Evolutionary conservation across 225 moss, liverwort and hornwort genomes (phyloP).

Genomic region (Bryum argenteum): DNA sequence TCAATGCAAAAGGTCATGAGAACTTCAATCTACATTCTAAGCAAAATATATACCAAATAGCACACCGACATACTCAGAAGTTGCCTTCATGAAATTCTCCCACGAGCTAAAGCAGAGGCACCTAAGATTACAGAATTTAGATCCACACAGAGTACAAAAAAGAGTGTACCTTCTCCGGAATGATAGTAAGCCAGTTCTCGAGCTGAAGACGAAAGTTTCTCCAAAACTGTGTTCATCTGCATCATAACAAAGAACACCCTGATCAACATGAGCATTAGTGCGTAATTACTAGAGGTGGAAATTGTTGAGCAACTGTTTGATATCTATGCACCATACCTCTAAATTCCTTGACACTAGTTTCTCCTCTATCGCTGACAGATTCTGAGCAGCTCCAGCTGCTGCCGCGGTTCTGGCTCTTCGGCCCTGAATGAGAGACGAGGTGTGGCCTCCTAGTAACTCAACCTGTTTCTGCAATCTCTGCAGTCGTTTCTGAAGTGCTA

Average conservation of each 20-base stretch:
- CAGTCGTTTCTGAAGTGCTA: slow-evolving; percentile 74
- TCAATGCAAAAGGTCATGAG: not conserved
- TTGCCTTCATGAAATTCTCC: not conserved
- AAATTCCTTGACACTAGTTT: slow-evolving; percentile 81
- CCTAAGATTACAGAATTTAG: no score
- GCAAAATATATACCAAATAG: slow-evolving; percentile 2
- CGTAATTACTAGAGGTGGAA: no score
- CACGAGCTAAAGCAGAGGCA: not conserved
- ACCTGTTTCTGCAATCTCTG: slow-evolving; percentile 83
- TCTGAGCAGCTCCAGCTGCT: slow-evolving; percentile 72
- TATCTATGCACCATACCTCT: slow-evolving; percentile 51
- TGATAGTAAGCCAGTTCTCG: slow-evolving; percentile 88
- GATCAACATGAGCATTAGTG: slow-evolving; percentile 15
- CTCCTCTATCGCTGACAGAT: slow-evolving; percentile 80
- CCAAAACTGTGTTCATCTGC: slow-evolving; percentile 83
- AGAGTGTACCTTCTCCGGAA: slow-evolving; percentile 76
- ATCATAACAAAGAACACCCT: slow-evolving; percentile 10
- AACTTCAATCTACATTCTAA: slow-evolving; percentile 17
- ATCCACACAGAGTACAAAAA: no score
- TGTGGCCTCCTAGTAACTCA: slow-evolving; percentile 78
- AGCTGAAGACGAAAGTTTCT: slow-evolving; percentile 83
- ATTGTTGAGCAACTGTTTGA: no score
- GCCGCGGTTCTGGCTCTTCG: slow-evolving; percentile 80
- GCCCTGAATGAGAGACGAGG: slow-evolving; percentile 83
- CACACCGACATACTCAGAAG: slow-evolving; percentile 14